phyloP scores from a whole-genome alignment of 179 eudicot species.

The Gypsophila paniculata region DNA sequence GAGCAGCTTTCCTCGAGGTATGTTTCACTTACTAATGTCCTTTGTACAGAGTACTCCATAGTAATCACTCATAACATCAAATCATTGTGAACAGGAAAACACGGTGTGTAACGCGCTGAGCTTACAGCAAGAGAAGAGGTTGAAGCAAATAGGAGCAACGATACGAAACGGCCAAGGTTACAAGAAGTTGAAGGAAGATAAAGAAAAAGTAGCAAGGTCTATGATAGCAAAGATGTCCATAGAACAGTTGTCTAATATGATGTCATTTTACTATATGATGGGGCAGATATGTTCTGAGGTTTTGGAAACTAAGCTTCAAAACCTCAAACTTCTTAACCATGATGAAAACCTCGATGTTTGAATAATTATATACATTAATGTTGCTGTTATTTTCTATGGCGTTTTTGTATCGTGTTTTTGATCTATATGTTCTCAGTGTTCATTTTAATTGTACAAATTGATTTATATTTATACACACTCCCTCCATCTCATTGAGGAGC shows the following conservation, averaged over 20 bases:
- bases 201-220: conserved; percentile 33
- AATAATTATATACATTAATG: background rate
- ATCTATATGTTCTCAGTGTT: too few relatives aligned
- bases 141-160: conserved; percentile 51
- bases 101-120: conserved; percentile 32
- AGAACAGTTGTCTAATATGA: conserved; percentile 43
- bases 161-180: conserved; percentile 36
- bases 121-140: conserved; percentile 39
- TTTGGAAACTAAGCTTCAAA: conserved; percentile 38
- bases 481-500: too few relatives aligned
- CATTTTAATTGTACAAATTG: too few relatives aligned
- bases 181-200: conserved; percentile 37
- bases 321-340: conserved; percentile 22
- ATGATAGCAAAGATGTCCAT: conserved; percentile 41
- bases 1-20: conserved; percentile 43
- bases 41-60: background rate
- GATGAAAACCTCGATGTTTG: conserved; percentile 8
- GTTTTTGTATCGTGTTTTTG: too few relatives aligned
- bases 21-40: background rate
- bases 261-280: conserved; percentile 44
- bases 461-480: too few relatives aligned
- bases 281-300: conserved; percentile 40
- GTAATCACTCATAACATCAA: background rate
- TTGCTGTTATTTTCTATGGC: background rate
- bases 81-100: conserved; percentile 29